Evolutionary conservation across 176 grass and related monocot genomes (phyloP).

Genomic region (Rhynchospora pubera): DNA sequence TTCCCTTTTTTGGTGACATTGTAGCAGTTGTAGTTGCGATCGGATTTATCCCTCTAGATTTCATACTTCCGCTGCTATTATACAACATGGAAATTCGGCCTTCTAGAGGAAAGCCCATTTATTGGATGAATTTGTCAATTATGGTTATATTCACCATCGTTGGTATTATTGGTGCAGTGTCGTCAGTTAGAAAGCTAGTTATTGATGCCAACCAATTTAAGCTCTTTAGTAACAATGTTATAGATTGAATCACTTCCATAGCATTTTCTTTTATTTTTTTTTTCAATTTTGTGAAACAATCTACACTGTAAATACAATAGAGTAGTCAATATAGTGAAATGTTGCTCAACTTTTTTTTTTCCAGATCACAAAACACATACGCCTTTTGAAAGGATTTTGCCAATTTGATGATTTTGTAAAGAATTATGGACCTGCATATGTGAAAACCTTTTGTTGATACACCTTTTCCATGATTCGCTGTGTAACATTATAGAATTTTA

Average conservation of each 20-base stretch:
- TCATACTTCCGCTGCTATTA: slow-evolving; percentile 44
- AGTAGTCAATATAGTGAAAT: neutral
- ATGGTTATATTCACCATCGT: slow-evolving; percentile 65
- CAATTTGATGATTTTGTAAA: neutral
- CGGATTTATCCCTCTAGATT: slow-evolving; percentile 48
- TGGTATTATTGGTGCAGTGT: slow-evolving; percentile 65
- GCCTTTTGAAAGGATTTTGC: neutral
- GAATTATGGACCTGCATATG: neutral
- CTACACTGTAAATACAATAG: neutral
- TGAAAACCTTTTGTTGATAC: neutral
- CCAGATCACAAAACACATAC: neutral
- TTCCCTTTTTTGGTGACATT: slow-evolving; percentile 52
- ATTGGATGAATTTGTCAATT: slow-evolving; percentile 50
- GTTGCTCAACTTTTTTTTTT: neutral
- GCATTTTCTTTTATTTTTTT: neutral
- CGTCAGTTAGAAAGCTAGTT: slow-evolving; percentile 73
- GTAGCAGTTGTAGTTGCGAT: slow-evolving; percentile 39
- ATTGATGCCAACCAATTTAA: slow-evolving; percentile 72
- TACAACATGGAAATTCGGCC: slow-evolving; percentile 75
- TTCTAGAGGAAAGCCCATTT: slow-evolving; percentile 24
- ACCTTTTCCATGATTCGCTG: neutral
- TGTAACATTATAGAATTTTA: too few species aligned
- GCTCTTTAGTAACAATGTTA: slow-evolving; percentile 80
- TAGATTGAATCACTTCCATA: slow-evolving; percentile 29
- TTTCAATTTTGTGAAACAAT: neutral